Base-by-base conservation (phyloP, 768 basidiomycete genomes). In the Pulveroboletus sp. region DNA sequence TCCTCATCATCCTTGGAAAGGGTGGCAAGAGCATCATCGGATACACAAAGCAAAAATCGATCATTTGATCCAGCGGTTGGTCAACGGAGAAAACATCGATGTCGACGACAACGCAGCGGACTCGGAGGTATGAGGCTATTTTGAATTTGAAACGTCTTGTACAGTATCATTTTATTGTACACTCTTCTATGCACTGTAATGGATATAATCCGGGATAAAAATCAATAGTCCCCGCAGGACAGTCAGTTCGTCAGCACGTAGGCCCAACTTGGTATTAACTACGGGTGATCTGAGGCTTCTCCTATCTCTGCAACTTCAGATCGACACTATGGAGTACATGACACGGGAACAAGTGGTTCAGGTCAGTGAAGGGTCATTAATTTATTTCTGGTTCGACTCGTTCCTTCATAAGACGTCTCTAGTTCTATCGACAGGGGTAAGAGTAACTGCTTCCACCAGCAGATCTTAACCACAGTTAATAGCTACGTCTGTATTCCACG, bases 1-100 rank as follows among this genome's bases (percentile, higher is more conserved):
- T 66, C 81, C 89, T 2, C 87, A 91, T 63, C 90, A 93, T 71
- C 90, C 90, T 3, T 93, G 90, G 90, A 93, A 93, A 65, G 90
- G 90, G 13, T 93, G 90, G 90, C 90, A 93, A 66, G 90, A 93
- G 60, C 90, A 92, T 63, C 84, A 91, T 64, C 80, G 90, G 38
- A 89, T 91, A 59, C 90, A 92, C 65, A 92, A 91, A 62, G 76
- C 81, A 11, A 89, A 88, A 62, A 90, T 92, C 54, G 90, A 91
- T 59, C 83, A 90, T 68, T 76, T 88, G 36, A 84, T 89, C 38
- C 72, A 81, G 51, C 74, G 77, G 56, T 64, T 92, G 17, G 61
- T 62, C 10, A 73, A 74, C 28, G 88, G 87, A 11, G 81, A 86
- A 62, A 73, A 64, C 37, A 71, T 79, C 32, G 76, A 78, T 33